Conservation (phyloP, 2,329 filamentous ascomycete species). For the Paracamarosporium sp. region DNA sequence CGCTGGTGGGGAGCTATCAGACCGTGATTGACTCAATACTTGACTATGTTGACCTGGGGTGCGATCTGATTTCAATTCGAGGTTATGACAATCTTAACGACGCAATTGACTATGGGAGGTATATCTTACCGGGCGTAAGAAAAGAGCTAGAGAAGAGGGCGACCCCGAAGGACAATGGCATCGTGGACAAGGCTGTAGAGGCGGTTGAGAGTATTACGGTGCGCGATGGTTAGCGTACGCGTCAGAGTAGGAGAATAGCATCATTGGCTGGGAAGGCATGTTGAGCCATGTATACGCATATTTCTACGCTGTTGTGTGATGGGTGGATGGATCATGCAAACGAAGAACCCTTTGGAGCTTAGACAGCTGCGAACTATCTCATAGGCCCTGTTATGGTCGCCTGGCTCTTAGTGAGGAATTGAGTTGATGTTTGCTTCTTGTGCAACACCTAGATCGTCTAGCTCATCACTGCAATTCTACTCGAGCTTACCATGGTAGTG, state of each 20-base stretch:
- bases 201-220: slow-evolving; percentile 17
- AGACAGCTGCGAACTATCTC: too few species aligned
- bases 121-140: slow-evolving; percentile 18
- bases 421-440: too few species aligned
- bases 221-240: slow-evolving; percentile 7
- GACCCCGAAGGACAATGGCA: slow-evolving; percentile 4
- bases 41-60: slow-evolving; percentile 21
- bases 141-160: slow-evolving; percentile 15
- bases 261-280: too few species aligned
- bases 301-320: too few species aligned
- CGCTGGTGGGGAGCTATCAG: slow-evolving; percentile 20
- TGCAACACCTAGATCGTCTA: too few species aligned
- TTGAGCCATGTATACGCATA: too few species aligned
- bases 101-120: slow-evolving; percentile 20
- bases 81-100: slow-evolving; percentile 24
- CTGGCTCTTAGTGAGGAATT: too few species aligned
- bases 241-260: not conserved
- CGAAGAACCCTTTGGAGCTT: too few species aligned
- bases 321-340: too few species aligned
- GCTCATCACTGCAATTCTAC: too few species aligned
- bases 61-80: slow-evolving; percentile 21
- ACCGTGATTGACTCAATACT: slow-evolving; percentile 20
- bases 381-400: too few species aligned
- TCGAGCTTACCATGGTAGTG: too few species aligned
- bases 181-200: slow-evolving; percentile 17